Conservation (phyloP, 768 basidiomycete species). For the Exidia glandulosa region DNA sequence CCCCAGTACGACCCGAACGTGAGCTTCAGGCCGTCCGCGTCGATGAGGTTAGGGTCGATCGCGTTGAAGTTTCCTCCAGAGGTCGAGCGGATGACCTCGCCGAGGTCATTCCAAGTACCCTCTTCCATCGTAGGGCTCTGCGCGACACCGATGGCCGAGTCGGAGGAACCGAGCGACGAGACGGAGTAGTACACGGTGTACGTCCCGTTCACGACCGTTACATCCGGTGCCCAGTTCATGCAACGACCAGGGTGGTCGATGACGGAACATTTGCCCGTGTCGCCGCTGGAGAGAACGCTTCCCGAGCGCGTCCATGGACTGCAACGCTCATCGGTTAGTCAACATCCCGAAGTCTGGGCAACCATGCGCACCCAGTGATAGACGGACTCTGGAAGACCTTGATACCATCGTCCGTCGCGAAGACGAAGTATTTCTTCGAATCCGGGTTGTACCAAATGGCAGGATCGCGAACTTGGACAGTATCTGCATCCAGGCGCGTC, state of each 20-base stretch:
- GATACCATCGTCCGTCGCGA: conserved; percentile 1
- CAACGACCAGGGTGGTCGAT: conserved; percentile 8
- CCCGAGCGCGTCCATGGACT: conserved; percentile 13
- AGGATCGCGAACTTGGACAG: background rate
- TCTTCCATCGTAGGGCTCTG: conserved; percentile 13
- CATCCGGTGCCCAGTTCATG: conserved; percentile 15
- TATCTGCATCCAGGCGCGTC: background rate
- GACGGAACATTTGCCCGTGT: conserved; percentile 2
- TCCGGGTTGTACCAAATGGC: conserved; percentile 2
- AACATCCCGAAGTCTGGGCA: background rate
- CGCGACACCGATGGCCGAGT: conserved; percentile 15
- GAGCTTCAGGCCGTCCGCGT: no score
- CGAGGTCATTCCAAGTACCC: conserved; percentile 13
- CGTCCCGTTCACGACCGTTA: conserved; percentile 8
- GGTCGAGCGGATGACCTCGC: no score
- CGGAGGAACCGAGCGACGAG: conserved; percentile 13
- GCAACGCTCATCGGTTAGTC: background rate
- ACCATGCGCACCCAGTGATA: background rate
- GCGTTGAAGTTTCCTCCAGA: no score
- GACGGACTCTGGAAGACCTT: background rate
- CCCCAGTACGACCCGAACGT: no score
- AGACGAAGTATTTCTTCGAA: background rate
- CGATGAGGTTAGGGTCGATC: no score
- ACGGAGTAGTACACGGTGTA: conserved; percentile 14
- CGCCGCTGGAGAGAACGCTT: conserved; percentile 10